Conservation (phyloP, 2,329 filamentous ascomycete genomes). For the Aspergillus glaucus region DNA sequence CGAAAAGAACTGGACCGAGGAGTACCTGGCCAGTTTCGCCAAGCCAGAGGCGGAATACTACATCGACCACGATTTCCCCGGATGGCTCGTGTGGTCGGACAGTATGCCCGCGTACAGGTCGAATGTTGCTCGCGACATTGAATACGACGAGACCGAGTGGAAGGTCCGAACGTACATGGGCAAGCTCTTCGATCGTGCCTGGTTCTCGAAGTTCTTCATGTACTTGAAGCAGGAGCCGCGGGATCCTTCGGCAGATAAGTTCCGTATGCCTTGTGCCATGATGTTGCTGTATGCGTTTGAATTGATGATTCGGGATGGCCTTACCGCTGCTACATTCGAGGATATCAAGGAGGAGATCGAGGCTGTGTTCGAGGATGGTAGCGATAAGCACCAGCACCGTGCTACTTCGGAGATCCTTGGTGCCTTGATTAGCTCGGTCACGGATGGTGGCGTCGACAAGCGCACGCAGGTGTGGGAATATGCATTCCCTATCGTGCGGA, state of each 20-base stretch:
- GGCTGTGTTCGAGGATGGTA: conserved; percentile 81
- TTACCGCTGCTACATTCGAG: conserved; percentile 72
- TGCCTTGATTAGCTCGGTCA: conserved; percentile 72
- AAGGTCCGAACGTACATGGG: conserved; percentile 73
- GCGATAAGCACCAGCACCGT: conserved; percentile 94
- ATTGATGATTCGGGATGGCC: conserved; percentile 67
- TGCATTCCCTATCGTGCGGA: conserved; percentile 78
- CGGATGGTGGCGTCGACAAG: conserved; percentile 67
- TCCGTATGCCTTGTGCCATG: conserved; percentile 81
- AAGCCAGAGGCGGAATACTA: conserved; percentile 77
- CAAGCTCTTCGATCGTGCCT: conserved; percentile 68
- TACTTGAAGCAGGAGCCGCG: conserved; percentile 95
- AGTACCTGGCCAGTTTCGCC: conserved; percentile 72
- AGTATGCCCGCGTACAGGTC: conserved; percentile 73
- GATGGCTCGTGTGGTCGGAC: conserved; percentile 95
- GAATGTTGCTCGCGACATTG: conserved; percentile 58
- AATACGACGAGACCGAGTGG: conserved; percentile 76
- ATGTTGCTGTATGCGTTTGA: conserved; percentile 87
- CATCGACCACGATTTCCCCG: conserved; percentile 84
- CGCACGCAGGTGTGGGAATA: conserved; percentile 79
- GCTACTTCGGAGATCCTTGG: conserved; percentile 91
- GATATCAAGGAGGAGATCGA: conserved; percentile 78
- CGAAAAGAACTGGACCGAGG: conserved; percentile 70
- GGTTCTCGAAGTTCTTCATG: conserved; percentile 82
- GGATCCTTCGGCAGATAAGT: conserved; percentile 73